Percentiles rank a stretch among this genome's conserved stretches.
Conservation (phyloP, 2,329 filamentous ascomycete species). For the Hortaea werneckii region DNA sequence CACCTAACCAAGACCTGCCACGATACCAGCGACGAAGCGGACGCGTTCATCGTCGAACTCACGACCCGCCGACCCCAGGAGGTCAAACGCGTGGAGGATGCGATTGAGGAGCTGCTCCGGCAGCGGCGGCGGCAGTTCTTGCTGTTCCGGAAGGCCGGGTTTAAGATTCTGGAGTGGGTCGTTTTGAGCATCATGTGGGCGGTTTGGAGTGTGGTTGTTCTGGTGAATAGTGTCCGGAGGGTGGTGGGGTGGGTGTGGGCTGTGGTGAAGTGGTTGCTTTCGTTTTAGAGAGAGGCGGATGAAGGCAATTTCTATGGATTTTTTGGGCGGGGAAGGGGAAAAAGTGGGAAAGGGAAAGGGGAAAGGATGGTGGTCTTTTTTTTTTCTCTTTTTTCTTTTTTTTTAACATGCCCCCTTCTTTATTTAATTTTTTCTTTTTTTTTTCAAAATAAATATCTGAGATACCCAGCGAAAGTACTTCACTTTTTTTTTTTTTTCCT, state of each 20-base stretch:
- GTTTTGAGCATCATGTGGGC: constrained; percentile 89
- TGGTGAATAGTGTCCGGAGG: constrained; percentile 56
- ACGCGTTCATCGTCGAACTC: constrained; percentile 66
- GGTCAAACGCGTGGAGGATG: constrained; percentile 70
- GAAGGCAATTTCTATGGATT: too few species aligned
- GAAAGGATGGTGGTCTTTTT: too few species aligned
- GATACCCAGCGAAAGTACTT: too few species aligned
- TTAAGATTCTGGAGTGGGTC: constrained; percentile 76
- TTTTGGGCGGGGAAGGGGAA: too few species aligned
- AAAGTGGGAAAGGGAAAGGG: too few species aligned
- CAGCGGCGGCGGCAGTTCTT: constrained; percentile 64
- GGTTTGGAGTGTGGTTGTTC: constrained; percentile 80
- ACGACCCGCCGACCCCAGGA: constrained; percentile 67
- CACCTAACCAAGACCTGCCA: constrained; percentile 52
- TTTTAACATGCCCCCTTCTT: too few species aligned
- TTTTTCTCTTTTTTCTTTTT: too few species aligned
- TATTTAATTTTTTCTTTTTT: too few species aligned
- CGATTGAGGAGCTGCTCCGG: constrained; percentile 58
- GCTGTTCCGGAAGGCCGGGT: constrained; percentile 66
- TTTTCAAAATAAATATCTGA: too few species aligned
- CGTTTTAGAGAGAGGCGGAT: background rate
- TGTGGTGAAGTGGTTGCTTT: constrained; percentile 65
- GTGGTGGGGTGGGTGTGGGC: constrained; percentile 49
- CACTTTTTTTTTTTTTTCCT: too few species aligned
- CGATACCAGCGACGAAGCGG: constrained; percentile 64